Conservation (phyloP, 2,329 filamentous ascomycete species). For the Coniochaeta ligniaria region DNA sequence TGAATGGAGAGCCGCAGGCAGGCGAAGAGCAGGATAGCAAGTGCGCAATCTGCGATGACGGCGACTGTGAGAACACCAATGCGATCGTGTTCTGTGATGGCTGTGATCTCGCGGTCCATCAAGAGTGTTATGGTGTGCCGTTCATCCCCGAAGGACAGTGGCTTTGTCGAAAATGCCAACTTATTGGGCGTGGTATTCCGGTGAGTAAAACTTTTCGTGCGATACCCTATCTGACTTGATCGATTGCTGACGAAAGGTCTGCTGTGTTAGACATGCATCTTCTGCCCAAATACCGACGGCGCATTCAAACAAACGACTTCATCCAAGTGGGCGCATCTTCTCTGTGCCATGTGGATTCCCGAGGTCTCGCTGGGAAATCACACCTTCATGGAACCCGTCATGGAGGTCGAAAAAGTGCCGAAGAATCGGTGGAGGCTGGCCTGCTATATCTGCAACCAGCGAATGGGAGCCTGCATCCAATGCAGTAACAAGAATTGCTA, state of each 20-base stretch:
- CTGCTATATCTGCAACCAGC: slow-evolving; percentile 95
- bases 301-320: slow-evolving; percentile 98
- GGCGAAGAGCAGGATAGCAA: slow-evolving; percentile 96
- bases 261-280: slow-evolving; percentile 71
- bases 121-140: slow-evolving; percentile 97
- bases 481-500: slow-evolving; percentile 98
- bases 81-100: slow-evolving; percentile 99
- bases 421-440: slow-evolving; percentile 87
- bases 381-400: slow-evolving; percentile 97
- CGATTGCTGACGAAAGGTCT: slow-evolving; percentile 3
- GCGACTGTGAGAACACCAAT: slow-evolving; percentile 99
- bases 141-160: slow-evolving; percentile 99
- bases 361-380: slow-evolving; percentile 93
- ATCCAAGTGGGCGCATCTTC: slow-evolving; percentile 91
- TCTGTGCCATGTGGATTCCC: slow-evolving; percentile 98
- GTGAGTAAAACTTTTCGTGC: slow-evolving; percentile 36
- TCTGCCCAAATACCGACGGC: slow-evolving; percentile 94
- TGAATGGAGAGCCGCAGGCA: slow-evolving; percentile 82
- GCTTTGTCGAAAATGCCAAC: slow-evolving; percentile 93
- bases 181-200: slow-evolving; percentile 85
- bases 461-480: slow-evolving; percentile 97
- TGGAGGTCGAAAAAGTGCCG: slow-evolving; percentile 95
- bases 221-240: neutral
- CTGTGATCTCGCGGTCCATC: slow-evolving; percentile 93
- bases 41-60: slow-evolving; percentile 95